phyloP scores from a whole-genome alignment of 2,329 filamentous ascomycete genomes.

The Colletotrichum paranaense region DNA sequence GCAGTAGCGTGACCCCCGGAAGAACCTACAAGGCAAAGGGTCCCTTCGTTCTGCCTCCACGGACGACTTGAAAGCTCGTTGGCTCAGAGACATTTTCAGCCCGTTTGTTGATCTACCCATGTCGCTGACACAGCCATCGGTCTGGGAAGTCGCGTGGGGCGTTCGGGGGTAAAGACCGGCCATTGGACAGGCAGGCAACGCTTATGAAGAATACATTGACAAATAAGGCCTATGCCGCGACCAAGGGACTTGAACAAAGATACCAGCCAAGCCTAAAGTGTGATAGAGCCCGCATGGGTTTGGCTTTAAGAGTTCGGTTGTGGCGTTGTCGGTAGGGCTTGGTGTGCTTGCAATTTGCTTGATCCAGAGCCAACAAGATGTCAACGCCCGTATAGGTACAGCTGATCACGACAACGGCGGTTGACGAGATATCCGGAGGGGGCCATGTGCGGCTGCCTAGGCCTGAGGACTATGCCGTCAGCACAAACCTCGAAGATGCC shows the following conservation, averaged over 20 bases:
- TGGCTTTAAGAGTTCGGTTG: background rate
- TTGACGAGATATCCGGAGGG: background rate
- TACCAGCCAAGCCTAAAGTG: background rate
- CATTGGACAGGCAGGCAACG: background rate
- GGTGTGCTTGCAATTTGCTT: background rate
- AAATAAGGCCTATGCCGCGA: background rate
- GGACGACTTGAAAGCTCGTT: background rate
- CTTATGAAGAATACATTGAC: constrained; percentile 12
- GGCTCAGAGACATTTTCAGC: constrained; percentile 3
- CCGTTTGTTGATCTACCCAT: background rate
- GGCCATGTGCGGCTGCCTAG: background rate
- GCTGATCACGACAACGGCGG: background rate
- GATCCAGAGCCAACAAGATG: background rate
- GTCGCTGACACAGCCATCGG: constrained; percentile 7
- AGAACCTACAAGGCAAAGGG: background rate
- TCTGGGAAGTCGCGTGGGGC: background rate
- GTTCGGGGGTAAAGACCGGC: background rate
- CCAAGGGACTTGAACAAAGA: background rate
- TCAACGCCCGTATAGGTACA: background rate
- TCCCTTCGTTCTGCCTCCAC: background rate
- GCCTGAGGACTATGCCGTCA: background rate
- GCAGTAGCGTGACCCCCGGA: constrained; percentile 6
- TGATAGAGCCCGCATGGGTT: constrained; percentile 3
- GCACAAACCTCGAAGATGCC: background rate
- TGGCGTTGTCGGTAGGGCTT: constrained; percentile 18